Evolutionary conservation across 495 filamentous ascomycete genomes (phyloP).

Genomic region (Acidomyces sp.): DNA sequence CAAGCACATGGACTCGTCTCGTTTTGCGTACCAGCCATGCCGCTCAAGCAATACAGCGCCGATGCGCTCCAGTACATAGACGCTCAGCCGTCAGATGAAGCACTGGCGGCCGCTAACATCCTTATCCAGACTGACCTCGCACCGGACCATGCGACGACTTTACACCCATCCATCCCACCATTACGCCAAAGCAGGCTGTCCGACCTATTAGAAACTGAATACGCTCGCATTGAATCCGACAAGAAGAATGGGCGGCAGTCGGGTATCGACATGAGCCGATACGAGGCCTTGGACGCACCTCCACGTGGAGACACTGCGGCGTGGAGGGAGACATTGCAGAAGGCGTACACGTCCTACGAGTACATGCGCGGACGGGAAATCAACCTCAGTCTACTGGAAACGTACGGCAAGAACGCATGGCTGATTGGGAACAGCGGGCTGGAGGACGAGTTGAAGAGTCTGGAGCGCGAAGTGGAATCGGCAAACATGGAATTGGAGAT

Average conservation of each 20-base stretch:
- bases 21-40: slow-evolving; percentile 15
- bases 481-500: slow-evolving; percentile 51
- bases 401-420: slow-evolving; percentile 82
- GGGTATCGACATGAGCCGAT: slow-evolving; percentile 69
- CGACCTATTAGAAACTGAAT: slow-evolving; percentile 49
- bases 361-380: slow-evolving; percentile 54
- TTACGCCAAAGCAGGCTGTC: slow-evolving; percentile 36
- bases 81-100: slow-evolving; percentile 5
- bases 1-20: too few relatives aligned
- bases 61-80: slow-evolving; percentile 21
- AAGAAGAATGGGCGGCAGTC: slow-evolving; percentile 33
- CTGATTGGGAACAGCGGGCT: slow-evolving; percentile 67
- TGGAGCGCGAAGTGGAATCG: slow-evolving; percentile 69
- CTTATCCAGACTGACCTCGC: slow-evolving; percentile 18
- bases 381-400: slow-evolving; percentile 63
- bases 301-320: slow-evolving; percentile 14
- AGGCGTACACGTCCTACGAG: slow-evolving; percentile 49
- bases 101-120: slow-evolving; percentile 15
- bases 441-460: slow-evolving; percentile 51
- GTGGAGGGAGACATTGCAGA: slow-evolving; percentile 24
- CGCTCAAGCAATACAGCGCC: slow-evolving; percentile 10
- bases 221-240: slow-evolving; percentile 44
- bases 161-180: slow-evolving; percentile 25
- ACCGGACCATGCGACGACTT: slow-evolving; percentile 6
- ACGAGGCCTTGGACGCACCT: slow-evolving; percentile 49